These are phyloP conservation scores for Coemansia sp. DNA, from an alignment of 192 early-diverging fungal species.

Conservation along the genomic window DNA sequence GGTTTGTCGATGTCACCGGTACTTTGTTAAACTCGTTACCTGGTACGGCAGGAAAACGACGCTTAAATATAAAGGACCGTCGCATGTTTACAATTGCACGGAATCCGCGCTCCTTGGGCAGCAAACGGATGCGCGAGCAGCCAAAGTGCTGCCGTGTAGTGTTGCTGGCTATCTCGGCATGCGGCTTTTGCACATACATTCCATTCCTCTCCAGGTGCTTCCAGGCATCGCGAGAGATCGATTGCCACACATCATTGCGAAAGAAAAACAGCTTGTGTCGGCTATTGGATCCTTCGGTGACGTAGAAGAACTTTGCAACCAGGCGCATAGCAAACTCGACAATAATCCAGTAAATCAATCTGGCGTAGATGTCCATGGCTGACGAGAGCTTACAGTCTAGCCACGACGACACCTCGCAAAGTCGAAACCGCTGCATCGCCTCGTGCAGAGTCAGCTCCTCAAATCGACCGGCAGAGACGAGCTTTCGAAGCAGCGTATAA, in stretches of 20 bases:
- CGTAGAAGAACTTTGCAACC: constrained; percentile 69
- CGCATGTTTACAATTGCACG: constrained; percentile 77
- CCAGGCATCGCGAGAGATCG: constrained; percentile 54
- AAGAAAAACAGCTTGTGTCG: constrained; percentile 73
- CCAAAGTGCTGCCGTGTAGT: constrained; percentile 22
- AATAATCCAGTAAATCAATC: constrained; percentile 70
- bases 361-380: constrained; percentile 55
- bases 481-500: constrained; percentile 57
- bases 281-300: constrained; percentile 69
- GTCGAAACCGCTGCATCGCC: constrained; percentile 58
- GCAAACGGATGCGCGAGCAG: constrained; percentile 70
- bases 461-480: constrained; percentile 59
- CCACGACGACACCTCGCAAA: constrained; percentile 37
- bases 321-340: constrained; percentile 60
- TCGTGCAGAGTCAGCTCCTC: constrained; percentile 63
- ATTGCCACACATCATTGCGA: constrained; percentile 73
- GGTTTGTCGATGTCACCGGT: constrained; percentile 14
- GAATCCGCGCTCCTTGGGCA: constrained; percentile 77
- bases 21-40: constrained; percentile 30
- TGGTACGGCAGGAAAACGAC: not conserved
- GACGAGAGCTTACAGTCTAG: not conserved
- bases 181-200: constrained; percentile 23
- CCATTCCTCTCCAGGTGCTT: constrained; percentile 35
- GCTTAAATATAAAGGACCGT: constrained; percentile 17
- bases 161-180: not conserved